Percentiles rank a stretch among this genome's conserved stretches.
phyloP scores from a whole-genome alignment of 1,284 basidiomycete species.

The Fomitopsis betulina region DNA sequence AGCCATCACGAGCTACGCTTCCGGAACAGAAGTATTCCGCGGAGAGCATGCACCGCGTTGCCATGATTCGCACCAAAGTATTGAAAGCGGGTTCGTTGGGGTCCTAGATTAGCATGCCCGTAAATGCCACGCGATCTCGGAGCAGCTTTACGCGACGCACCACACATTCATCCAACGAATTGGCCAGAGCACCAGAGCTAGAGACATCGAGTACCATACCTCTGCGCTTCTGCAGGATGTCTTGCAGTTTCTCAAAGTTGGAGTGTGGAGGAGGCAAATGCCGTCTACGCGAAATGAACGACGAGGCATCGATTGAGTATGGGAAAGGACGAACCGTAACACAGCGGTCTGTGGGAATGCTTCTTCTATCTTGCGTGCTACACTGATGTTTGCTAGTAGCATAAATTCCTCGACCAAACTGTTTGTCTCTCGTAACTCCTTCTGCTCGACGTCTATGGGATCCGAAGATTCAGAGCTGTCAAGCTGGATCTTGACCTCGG shows the following conservation, averaged over 20 bases:
- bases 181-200: slow-evolving; percentile 87
- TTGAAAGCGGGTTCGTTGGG: slow-evolving; percentile 86
- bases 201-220: slow-evolving; percentile 89
- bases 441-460: slow-evolving; percentile 97
- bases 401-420: slow-evolving; percentile 99
- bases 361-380: slow-evolving; percentile 90
- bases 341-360: slow-evolving; percentile 96
- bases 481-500: slow-evolving; percentile 96
- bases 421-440: slow-evolving; percentile 91
- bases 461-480: slow-evolving; percentile 91
- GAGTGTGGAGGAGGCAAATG: slow-evolving; percentile 90
- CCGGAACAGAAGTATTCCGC: slow-evolving; percentile 99
- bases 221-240: slow-evolving; percentile 86
- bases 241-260: slow-evolving; percentile 96
- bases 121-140: slow-evolving; percentile 3
- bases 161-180: slow-evolving; percentile 75
- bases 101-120: slow-evolving; percentile 46
- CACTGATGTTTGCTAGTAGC: slow-evolving; percentile 95
- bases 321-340: slow-evolving; percentile 52
- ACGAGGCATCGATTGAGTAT: not conserved
- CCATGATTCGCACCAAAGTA: slow-evolving; percentile 98
- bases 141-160: slow-evolving; percentile 13
- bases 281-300: slow-evolving; percentile 47
- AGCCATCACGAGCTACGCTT: slow-evolving; percentile 88
- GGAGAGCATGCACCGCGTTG: slow-evolving; percentile 96